These are phyloP conservation scores for Aspergillus ustus DNA, from an alignment of 2,329 filamentous ascomycete species.

Conservation along the genomic window DNA sequence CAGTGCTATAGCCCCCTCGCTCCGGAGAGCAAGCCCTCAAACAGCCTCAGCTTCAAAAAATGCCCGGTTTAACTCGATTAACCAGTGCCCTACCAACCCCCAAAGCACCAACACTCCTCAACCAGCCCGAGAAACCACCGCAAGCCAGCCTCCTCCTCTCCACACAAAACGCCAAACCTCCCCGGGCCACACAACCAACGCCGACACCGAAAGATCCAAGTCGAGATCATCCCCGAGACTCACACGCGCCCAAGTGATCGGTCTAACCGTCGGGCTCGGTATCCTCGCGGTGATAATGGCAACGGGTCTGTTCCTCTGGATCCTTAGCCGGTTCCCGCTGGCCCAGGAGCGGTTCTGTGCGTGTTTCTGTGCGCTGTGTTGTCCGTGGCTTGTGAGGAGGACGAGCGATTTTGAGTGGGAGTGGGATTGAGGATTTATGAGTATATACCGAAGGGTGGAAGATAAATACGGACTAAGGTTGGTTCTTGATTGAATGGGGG, in stretches of 20 bases:
- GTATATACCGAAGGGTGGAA: too few species aligned
- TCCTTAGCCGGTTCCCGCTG: background rate
- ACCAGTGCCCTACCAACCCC: too few species aligned
- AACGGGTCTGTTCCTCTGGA: background rate
- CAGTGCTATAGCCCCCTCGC: too few species aligned
- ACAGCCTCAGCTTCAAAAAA: too few species aligned
- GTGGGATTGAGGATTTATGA: background rate
- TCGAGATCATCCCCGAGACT: background rate
- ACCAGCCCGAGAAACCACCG: background rate
- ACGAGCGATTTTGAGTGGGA: background rate
- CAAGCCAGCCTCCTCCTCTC: too few species aligned
- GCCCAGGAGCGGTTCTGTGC: background rate
- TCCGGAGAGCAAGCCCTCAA: too few species aligned
- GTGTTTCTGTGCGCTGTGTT: background rate
- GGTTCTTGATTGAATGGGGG: too few species aligned
- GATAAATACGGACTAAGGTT: too few species aligned
- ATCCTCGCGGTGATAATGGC: background rate
- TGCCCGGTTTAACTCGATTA: too few species aligned
- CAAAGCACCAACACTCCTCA: background rate
- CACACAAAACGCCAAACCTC: background rate
- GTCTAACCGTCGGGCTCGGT: background rate
- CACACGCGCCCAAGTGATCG: background rate
- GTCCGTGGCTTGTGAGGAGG: background rate
- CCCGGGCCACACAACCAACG: background rate
- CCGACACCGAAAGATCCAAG: too few species aligned